Evolutionary conservation across 352 stramenopile species (phyloP), one percentile per base, ranked within the genome.

Genomic region (Phytophthora pisi): DNA sequence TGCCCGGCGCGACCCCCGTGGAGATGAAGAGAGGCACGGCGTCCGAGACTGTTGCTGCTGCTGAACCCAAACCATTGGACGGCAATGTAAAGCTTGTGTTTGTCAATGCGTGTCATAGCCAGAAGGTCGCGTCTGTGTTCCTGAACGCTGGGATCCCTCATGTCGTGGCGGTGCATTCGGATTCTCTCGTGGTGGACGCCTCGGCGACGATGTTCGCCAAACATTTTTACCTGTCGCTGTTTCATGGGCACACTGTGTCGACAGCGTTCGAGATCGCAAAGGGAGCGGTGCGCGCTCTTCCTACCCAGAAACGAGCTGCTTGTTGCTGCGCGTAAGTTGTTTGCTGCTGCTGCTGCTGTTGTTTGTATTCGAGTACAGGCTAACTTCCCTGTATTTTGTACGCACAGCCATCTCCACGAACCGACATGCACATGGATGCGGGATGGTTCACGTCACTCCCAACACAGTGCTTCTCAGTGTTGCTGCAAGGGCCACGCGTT

Each of bases 121-220:
- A 97, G 64, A 82, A 84, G 43, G 87, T 92, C n/a, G 92, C 91
- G 2, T 88, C 85, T 2, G 89, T 96, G 1, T 97, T 98, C 50
- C 73, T 96, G 31, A 86, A 92, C 34, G 92, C 91, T 2, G 92
- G 91, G 6, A 95, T 98, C 36, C 89, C 88, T 2, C 90, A 98
- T 63, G 91, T 98, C 7, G 88, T 98, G n/a, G 91, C 90, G 5
- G 84, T 92, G 8, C 85, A 93, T 62, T 93, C 83, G 24, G 84
- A 93, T 47, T 92, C 84, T 3, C 75, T 91, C 9, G 83, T 93
- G 3, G 79, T 95, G 5, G 86, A 95, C 38, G 83, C 76, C 20
- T 87, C 77, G 0, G 86, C 83, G 13, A 95, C 81, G 0, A 91
- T 92, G 80, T 93, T 95, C 66, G 85, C 86, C 55, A 95, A 95